A percentile compares a stretch with the other conserved stretches of the same genome.
These are phyloP conservation scores for Solanum phureja DNA, from an alignment of 257 asterid species.

Conservation along the genomic window DNA sequence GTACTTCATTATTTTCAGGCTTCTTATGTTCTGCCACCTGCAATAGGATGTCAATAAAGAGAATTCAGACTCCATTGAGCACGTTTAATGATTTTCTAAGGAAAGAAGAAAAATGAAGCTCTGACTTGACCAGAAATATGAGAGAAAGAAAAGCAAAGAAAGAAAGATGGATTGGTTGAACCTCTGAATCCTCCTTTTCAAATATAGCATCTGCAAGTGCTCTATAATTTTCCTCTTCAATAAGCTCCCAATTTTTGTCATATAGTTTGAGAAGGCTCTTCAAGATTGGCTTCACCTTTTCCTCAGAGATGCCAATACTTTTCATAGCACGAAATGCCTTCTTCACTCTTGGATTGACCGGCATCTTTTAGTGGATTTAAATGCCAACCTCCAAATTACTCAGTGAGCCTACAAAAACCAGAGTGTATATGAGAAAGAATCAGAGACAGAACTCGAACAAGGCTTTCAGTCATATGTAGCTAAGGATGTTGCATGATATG, in stretches of 20 bases:
- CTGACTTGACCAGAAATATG: background rate
- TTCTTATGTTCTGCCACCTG: background rate
- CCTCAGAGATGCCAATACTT: slow-evolving; percentile 2
- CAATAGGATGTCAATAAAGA: background rate
- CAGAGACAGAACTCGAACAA: background rate
- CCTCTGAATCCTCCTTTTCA: slow-evolving; percentile 12
- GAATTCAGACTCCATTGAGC: background rate
- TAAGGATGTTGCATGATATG: background rate
- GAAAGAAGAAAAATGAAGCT: background rate
- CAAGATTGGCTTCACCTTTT: slow-evolving; percentile 6
- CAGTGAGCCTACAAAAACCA: background rate
- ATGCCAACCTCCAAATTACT: background rate
- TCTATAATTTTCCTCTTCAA: slow-evolving; percentile 16
- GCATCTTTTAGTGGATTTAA: background rate
- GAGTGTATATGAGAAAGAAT: background rate
- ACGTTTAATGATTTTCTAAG: background rate
- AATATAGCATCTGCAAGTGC: slow-evolving; percentile 16
- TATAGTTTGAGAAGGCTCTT: slow-evolving; percentile 14
- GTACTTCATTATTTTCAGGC: slow-evolving; percentile 5
- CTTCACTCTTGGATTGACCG: slow-evolving; percentile 7
- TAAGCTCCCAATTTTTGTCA: slow-evolving; percentile 11
- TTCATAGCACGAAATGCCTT: slow-evolving; percentile 12
- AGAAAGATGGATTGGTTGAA: background rate
- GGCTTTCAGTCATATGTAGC: background rate
- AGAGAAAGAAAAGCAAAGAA: background rate